Base-by-base conservation (phyloP, 495 filamentous ascomycete species). In the Podospora sp. region DNA sequence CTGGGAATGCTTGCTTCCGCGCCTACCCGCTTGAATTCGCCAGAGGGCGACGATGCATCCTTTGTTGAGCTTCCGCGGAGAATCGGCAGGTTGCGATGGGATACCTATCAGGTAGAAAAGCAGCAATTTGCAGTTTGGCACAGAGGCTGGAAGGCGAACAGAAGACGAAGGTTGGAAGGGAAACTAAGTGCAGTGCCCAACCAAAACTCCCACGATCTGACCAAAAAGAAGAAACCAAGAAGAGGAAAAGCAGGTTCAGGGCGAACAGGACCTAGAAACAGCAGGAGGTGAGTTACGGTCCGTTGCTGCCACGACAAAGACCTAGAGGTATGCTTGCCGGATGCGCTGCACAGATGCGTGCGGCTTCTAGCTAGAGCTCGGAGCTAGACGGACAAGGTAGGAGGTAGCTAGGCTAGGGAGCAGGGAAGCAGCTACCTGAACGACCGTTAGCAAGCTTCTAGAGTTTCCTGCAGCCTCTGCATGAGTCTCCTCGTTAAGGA, bases 321-420 rank as follows among this genome's bases (percentile, higher is more conserved):
- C 40, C 40, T 55, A n/a, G n/a, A n/a, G 52, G 7, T 55, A 26
- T 22, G 52, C 21, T 2, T 26, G 52, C 21, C 16, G 52, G 52
- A 22, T 55, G 52, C 12, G 52, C 52, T 55, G 52, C 52, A 55
- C 52, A n/a, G 52, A 55, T 55, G 52, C 52, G 52, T 6, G 40
- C 40, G 40, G 40, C 40, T 11, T 14, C 11, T 14, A 24, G 20
- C 20, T 55, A 11, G 52, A 55, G 52, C 52, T 55, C 52, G 52
- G 52, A 55, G 52, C 52, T 55, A 55, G 52, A 26, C 14, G 21
- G 52, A 26, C 14, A 6, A 11, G 52, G 14, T 22, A 12, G 49
- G 2, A 55, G 52, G 24, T 55, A 55, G 52, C 52, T 55, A 55
- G 52, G 7, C 40, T 46, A 46, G 12, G 40, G 14, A 46, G 40